phyloP scores from a whole-genome alignment of 495 filamentous ascomycete genomes.

The Talaromyces stipitatus region DNA sequence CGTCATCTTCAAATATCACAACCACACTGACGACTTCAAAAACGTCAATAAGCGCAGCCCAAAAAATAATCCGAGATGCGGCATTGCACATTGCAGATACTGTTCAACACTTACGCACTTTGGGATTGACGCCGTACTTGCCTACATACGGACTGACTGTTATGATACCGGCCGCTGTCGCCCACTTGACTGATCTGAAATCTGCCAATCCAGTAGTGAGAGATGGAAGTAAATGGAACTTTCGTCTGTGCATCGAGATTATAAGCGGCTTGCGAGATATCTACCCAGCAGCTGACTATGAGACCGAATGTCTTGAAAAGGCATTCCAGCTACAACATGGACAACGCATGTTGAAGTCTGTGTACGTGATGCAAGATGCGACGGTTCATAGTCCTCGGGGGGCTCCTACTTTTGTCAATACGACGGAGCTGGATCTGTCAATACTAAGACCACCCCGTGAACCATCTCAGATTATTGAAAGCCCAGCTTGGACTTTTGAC shows the following conservation, averaged over 20 bases:
- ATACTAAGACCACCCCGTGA: background rate
- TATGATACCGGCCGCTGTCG: conserved; percentile 77
- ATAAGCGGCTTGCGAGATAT: conserved; percentile 70
- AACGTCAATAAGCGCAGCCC: conserved; percentile 48
- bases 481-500: background rate
- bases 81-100: conserved; percentile 71
- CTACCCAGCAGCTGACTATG: conserved; percentile 76
- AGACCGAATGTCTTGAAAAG: conserved; percentile 71
- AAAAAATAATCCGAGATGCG: conserved; percentile 64
- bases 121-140: conserved; percentile 64
- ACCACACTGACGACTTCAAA: conserved; percentile 35
- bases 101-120: conserved; percentile 58
- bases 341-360: conserved; percentile 6
- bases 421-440: conserved; percentile 26
- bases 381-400: conserved; percentile 3
- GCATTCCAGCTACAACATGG: conserved; percentile 52
- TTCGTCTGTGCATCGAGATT: conserved; percentile 72
- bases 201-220: conserved; percentile 58
- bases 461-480: background rate
- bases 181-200: conserved; percentile 79
- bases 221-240: conserved; percentile 58
- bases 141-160: conserved; percentile 83
- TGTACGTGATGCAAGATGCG: conserved; percentile 5
- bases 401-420: conserved; percentile 23
- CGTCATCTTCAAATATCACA: conserved; percentile 40